Evolutionary conservation across 2,329 filamentous ascomycete species (phyloP).

Genomic region (Apiospora sp.): DNA sequence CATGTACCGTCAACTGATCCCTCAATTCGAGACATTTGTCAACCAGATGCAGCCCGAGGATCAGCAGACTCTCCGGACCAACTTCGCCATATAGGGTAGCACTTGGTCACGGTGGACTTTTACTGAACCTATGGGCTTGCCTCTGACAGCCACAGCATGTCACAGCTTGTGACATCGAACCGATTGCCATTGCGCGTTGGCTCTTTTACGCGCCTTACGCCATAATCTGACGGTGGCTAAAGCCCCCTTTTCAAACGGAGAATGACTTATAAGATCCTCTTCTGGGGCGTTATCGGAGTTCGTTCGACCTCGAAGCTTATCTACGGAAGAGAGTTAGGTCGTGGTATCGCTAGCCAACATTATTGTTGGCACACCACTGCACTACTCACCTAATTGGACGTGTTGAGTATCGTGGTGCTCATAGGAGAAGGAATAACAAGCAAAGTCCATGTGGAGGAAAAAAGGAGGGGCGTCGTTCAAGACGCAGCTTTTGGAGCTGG

Average conservation of each 20-base stretch:
- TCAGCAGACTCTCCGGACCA: slow-evolving; percentile 56
- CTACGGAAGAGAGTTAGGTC: neutral
- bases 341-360: neutral
- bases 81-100: slow-evolving; percentile 45
- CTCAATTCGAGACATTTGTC: slow-evolving; percentile 64
- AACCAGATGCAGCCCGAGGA: slow-evolving; percentile 58
- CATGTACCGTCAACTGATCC: slow-evolving; percentile 66
- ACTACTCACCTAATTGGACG: neutral
- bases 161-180: neutral
- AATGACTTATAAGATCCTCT: neutral
- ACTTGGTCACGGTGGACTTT: neutral
- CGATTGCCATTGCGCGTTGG: neutral
- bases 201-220: slow-evolving; percentile 2
- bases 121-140: neutral
- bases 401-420: neutral
- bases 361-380: neutral
- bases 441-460: neutral
- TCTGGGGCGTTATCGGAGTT: slow-evolving; percentile 13
- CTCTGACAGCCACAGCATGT: neutral
- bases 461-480: neutral
- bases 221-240: neutral
- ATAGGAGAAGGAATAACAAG: slow-evolving; percentile 1
- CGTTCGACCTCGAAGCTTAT: neutral
- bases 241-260: neutral
- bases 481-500: neutral